These are phyloP conservation scores for Jackrogersella minutella DNA, from an alignment of 495 filamentous ascomycete genomes.

Conservation along the genomic window DNA sequence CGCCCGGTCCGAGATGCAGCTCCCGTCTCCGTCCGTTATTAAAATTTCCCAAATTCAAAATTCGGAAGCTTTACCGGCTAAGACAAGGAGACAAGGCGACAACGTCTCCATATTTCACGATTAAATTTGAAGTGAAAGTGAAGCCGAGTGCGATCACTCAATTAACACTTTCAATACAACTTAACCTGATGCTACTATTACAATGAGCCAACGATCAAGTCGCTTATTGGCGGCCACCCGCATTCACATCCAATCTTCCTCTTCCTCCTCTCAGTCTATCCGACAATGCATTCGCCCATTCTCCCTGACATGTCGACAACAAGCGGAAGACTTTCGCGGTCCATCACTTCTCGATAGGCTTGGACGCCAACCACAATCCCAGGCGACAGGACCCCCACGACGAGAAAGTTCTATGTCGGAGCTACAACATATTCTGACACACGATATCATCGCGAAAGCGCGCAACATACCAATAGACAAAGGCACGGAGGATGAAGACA, in stretches of 20 bases:
- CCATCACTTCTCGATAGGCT: slow-evolving; percentile 8
- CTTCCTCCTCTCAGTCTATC: slow-evolving; percentile 32
- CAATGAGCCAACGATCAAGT: slow-evolving; percentile 55
- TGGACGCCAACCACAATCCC: not conserved
- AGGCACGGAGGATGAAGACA: slow-evolving; percentile 25
- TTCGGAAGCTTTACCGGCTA: slow-evolving; percentile 13
- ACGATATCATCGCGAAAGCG: slow-evolving; percentile 23
- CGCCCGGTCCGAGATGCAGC: slow-evolving; percentile 21
- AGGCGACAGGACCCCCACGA: slow-evolving; percentile 14
- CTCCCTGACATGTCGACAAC: slow-evolving; percentile 47
- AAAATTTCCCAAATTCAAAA: slow-evolving; percentile 33
- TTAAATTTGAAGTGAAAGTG: not conserved
- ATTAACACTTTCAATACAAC: not conserved
- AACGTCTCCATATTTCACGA: slow-evolving; percentile 3
- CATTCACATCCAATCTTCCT: slow-evolving; percentile 41
- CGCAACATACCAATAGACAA: slow-evolving; percentile 35
- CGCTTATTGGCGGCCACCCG: slow-evolving; percentile 57
- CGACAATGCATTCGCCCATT: slow-evolving; percentile 53
- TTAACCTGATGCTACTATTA: slow-evolving; percentile 35
- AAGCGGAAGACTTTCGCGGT: not conserved
- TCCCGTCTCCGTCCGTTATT: slow-evolving; percentile 11
- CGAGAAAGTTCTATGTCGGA: not conserved
- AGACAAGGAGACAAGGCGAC: slow-evolving; percentile 4
- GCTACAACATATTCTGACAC: slow-evolving; percentile 29
- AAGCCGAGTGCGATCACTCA: too few species aligned